Percentiles rank a stretch among this genome's conserved stretches.
These are phyloP conservation scores for Clitoria ternatea DNA, from an alignment of 306 rosid genomes.

Conservation along the genomic window DNA sequence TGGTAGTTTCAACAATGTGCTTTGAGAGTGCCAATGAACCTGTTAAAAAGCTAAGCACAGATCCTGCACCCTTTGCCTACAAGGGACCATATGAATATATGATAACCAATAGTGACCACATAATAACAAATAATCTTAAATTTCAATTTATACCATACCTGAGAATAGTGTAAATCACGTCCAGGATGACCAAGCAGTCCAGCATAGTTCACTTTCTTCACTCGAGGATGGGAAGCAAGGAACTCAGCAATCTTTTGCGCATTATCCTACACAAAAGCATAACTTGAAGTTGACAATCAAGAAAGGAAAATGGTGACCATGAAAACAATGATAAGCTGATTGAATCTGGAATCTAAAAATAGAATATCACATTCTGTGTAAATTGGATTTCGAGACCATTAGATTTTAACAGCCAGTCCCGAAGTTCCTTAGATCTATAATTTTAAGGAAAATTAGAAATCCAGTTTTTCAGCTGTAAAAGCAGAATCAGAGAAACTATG, in stretches of 20 bases:
- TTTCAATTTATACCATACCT: slow-evolving; percentile 42
- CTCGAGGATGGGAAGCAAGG: slow-evolving; percentile 76
- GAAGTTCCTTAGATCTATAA: not conserved
- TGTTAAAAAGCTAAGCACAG: slow-evolving; percentile 88
- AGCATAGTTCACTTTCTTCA: slow-evolving; percentile 71
- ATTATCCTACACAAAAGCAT: slow-evolving; percentile 58
- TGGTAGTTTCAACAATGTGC: slow-evolving; percentile 84
- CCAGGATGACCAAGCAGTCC: slow-evolving; percentile 79
- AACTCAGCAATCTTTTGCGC: slow-evolving; percentile 93
- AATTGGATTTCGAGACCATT: not conserved
- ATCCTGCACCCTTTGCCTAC: slow-evolving; percentile 93
- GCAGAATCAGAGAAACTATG: not conserved
- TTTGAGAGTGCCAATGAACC: slow-evolving; percentile 79
- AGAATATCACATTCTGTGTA: not conserved
- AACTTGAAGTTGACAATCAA: not conserved
- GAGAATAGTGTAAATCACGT: slow-evolving; percentile 73
- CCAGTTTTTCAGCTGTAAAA: not conserved
- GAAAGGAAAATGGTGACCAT: not conserved
- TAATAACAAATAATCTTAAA: slow-evolving; percentile 14
- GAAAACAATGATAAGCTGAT: not conserved
- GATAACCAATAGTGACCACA: not conserved
- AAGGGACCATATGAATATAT: slow-evolving; percentile 6
- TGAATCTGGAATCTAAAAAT: not conserved
- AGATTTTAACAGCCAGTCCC: not conserved
- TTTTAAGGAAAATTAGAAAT: not conserved